Evolutionary conservation across 202 grass and related monocot species (phyloP), one percentile per base, ranked within the genome.

Genomic region (Schoenoplectus tabernaemontani): DNA sequence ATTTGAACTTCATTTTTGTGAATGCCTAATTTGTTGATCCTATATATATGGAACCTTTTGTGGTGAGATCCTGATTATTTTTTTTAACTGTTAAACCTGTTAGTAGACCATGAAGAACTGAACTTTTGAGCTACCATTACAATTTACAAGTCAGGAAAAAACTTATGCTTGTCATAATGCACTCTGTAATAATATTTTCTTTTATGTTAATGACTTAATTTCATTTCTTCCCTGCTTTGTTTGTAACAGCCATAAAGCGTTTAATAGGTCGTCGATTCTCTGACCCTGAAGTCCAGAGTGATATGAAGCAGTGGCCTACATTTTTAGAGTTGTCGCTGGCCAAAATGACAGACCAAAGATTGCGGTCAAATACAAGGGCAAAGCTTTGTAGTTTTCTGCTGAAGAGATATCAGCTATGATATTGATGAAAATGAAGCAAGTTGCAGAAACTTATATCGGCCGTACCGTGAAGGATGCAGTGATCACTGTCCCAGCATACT

Each of bases 401-500:
- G 92, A 91, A 61, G 89, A 91, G 22, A 51, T 95, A 86, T 86
- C 87, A 66, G 87, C 92, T 19, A 89, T 91, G 89, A 83, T 95
- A 64, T 85, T 91, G 57, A 59, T 82, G 19, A 95, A 91, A 87
- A 95, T 95, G 87, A 91, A 91, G 82, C 85, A 95, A 41, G 89
- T 87, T 6, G 87, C 92, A 46, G 92, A 95, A 80, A 83, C 82
- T 7, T 94, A 90, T 76, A 84, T 93, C 16, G 86, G 91, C 12
- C 85, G 85, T 70, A 91, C 88, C 58, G 88, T 89, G 65, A 84
- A 75, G 9, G 85, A 91, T 10, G 92, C 92, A 1, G 92, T 95
- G 3, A 89, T 91, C 72, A 95, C 92, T 70, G 92, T 97, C 48
- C 93, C 93, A 87, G 93, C 93, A 0, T 97, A 97, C 80, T 97